These are phyloP conservation scores for Porogramme epimiltina DNA, from an alignment of 1,284 basidiomycete species.

Conservation along the genomic window DNA sequence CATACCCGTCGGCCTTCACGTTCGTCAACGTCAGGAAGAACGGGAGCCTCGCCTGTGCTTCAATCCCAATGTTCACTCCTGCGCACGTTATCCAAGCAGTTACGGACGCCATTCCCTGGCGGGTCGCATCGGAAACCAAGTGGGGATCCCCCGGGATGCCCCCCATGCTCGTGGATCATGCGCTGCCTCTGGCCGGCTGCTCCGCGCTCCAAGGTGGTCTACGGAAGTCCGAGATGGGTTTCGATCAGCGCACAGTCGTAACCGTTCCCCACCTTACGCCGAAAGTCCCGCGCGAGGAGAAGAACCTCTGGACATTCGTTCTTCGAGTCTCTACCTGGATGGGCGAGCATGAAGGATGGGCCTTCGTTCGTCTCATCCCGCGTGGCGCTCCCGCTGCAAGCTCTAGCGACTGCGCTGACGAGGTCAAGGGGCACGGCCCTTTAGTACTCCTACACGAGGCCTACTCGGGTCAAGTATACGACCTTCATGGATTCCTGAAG, in stretches of 20 bases:
- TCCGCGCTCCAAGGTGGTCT: neutral
- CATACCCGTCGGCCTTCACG: conserved; percentile 7
- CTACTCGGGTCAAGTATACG: neutral
- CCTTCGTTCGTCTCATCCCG: conserved; percentile 1
- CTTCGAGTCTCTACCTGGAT: too few relatives aligned
- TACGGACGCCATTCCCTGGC: conserved; percentile 1
- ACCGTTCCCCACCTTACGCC: neutral
- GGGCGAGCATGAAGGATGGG: neutral
- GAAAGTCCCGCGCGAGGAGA: neutral
- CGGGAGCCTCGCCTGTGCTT: neutral
- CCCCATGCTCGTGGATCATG: neutral
- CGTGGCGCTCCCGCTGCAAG: too few relatives aligned
- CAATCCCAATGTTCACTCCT: conserved; percentile 5
- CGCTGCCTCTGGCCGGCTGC: too few relatives aligned
- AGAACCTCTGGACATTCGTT: conserved; percentile 8
- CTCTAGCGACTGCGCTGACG: too few relatives aligned
- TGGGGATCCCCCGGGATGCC: neutral
- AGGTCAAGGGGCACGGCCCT: neutral
- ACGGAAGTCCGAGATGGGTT: neutral
- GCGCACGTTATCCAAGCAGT: conserved; percentile 5
- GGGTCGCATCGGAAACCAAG: neutral
- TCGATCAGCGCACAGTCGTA: conserved; percentile 1
- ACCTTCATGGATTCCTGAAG: conserved; percentile 6
- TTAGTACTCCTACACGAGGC: neutral
- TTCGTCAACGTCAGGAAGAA: neutral